Conservation (phyloP, 257 asterid species). For the Phtheirospermum japonicum region DNA sequence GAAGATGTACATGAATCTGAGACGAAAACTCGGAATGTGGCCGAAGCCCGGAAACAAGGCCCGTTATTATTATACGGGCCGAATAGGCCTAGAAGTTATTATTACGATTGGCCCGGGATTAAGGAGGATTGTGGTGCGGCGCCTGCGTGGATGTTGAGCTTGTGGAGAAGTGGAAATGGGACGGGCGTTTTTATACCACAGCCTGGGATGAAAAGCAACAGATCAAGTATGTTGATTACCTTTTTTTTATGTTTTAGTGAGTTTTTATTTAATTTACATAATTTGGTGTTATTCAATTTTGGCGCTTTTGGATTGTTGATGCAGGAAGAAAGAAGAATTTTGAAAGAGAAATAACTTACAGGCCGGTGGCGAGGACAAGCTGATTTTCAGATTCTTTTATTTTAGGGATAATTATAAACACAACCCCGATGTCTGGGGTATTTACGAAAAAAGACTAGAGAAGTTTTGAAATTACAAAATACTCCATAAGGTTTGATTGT, state of each 20-base stretch:
- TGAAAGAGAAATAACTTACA: constrained; percentile 30
- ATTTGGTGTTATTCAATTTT: neutral
- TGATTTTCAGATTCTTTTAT: constrained; percentile 12
- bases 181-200: constrained; percentile 91
- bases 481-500: no score
- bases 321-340: constrained; percentile 39
- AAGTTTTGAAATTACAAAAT: no score
- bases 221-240: constrained; percentile 31
- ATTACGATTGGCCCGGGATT: constrained; percentile 50
- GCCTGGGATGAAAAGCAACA: constrained; percentile 29
- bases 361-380: constrained; percentile 23
- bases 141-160: constrained; percentile 51
- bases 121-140: constrained; percentile 33
- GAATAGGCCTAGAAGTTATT: constrained; percentile 6
- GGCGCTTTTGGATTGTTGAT: neutral
- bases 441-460: no score
- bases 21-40: neutral
- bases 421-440: no score
- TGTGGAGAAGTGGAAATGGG: constrained; percentile 70
- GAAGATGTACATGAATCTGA: constrained; percentile 12
- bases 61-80: neutral
- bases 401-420: neutral
- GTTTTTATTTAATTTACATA: neutral
- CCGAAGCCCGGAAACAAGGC: constrained; percentile 19
- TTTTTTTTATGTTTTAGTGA: neutral